Percentiles rank a stretch among this genome's conserved stretches.
Conservation (phyloP, 768 basidiomycete genomes). For the Xerocomellus chrysenteron region DNA sequence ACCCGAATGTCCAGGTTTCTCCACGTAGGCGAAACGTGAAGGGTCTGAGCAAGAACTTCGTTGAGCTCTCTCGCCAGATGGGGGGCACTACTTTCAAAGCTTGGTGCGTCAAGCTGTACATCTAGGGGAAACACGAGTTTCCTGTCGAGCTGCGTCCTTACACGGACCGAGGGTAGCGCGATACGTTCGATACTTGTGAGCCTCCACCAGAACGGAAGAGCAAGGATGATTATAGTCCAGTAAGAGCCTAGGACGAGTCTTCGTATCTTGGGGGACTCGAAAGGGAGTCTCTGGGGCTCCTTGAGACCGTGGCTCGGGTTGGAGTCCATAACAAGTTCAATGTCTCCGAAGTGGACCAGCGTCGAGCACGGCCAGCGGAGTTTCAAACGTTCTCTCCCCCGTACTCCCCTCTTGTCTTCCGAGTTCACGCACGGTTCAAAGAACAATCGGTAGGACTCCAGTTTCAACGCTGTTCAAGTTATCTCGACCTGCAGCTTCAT, state of each 20-base stretch:
- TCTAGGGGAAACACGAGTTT: conserved; percentile 43
- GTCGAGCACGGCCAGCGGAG: conserved; percentile 27
- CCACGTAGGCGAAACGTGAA: conserved; percentile 36
- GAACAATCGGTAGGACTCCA: conserved; percentile 8
- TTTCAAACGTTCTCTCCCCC: conserved; percentile 32
- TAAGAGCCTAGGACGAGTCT: conserved; percentile 70
- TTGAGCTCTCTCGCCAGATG: conserved; percentile 31
- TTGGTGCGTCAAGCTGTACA: conserved; percentile 39
- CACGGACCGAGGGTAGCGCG: conserved; percentile 61
- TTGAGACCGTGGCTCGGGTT: conserved; percentile 24
- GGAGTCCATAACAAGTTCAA: conserved; percentile 25
- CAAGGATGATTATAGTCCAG: conserved; percentile 73
- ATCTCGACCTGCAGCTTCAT: conserved; percentile 5
- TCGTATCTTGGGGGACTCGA: conserved; percentile 50
- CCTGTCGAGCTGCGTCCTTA: conserved; percentile 50
- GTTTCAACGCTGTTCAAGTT: background rate
- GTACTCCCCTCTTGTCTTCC: conserved; percentile 17
- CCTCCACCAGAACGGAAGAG: conserved; percentile 90
- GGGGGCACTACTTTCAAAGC: conserved; percentile 8
- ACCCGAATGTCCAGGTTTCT: conserved; percentile 43
- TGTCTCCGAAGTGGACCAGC: conserved; percentile 9
- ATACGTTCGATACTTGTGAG: conserved; percentile 88
- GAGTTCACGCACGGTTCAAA: conserved; percentile 6
- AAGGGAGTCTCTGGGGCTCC: conserved; percentile 53
- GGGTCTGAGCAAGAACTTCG: conserved; percentile 14